Conservation (phyloP, 805 yeast species). For the Suhomyces sp. region DNA sequence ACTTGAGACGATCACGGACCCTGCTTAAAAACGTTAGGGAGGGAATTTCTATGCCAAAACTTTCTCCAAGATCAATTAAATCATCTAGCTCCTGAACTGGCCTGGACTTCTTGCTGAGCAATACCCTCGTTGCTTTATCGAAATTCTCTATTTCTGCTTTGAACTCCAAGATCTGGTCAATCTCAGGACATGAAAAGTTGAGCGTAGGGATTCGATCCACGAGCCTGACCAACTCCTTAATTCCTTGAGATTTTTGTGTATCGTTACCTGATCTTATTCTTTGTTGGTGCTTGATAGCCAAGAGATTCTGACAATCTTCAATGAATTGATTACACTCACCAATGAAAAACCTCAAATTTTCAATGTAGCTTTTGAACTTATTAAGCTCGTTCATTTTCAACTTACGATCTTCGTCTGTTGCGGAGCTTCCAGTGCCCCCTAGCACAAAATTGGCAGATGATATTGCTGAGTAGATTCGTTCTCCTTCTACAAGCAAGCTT, state of each 20-base stretch:
- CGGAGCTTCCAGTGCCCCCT: constrained; percentile 1
- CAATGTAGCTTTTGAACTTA: constrained; percentile 19
- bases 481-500: constrained; percentile 52
- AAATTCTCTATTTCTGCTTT: constrained; percentile 50
- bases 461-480: constrained; percentile 42
- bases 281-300: constrained; percentile 51
- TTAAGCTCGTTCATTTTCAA: constrained; percentile 10
- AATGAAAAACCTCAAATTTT: constrained; percentile 41
- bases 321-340: constrained; percentile 48
- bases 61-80: constrained; percentile 54
- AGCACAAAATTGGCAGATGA: constrained; percentile 21
- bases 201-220: constrained; percentile 47
- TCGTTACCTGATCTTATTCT: constrained; percentile 39
- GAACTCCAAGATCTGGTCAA: constrained; percentile 55
- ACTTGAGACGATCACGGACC: constrained; percentile 31
- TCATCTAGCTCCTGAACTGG: constrained; percentile 47
- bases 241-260: constrained; percentile 9
- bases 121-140: constrained; percentile 43
- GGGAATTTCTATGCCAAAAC: constrained; percentile 56
- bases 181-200: constrained; percentile 54
- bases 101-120: constrained; percentile 31
- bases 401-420: constrained; percentile 2
- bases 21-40: constrained; percentile 39
- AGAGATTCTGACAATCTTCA: constrained; percentile 51
- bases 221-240: constrained; percentile 31